Percentiles rank a stretch among this genome's conserved stretches.
phyloP scores from a whole-genome alignment of 148 eudicot genomes.

The Arctostaphylos glauca region DNA sequence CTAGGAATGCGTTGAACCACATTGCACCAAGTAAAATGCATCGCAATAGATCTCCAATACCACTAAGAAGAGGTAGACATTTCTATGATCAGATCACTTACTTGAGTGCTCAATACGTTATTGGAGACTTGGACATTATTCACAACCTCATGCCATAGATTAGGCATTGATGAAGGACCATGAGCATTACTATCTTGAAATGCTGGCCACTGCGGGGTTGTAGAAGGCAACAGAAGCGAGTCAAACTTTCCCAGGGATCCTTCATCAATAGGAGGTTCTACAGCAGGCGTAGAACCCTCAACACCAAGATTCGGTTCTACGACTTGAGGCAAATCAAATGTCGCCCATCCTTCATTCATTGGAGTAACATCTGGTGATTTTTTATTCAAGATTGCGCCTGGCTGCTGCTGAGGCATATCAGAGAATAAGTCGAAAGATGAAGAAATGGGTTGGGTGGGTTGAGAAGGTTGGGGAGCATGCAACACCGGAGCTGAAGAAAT shows the following conservation, averaged over 20 bases:
- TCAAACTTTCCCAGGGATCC: constrained; percentile 25
- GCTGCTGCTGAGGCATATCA: constrained; percentile 35
- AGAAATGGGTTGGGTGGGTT: constrained; percentile 30
- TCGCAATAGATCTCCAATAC: neutral
- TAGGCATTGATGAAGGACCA: constrained; percentile 34
- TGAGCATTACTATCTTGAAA: constrained; percentile 30
- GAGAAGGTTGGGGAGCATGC: constrained; percentile 27
- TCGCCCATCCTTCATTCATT: constrained; percentile 79
- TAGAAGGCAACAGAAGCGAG: constrained; percentile 23
- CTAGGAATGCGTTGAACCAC: constrained; percentile 2
- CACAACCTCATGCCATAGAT: constrained; percentile 41
- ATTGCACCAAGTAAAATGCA: neutral
- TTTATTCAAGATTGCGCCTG: constrained; percentile 24
- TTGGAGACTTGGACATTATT: constrained; percentile 32
- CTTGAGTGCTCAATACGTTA: constrained; percentile 43
- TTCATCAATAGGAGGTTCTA: constrained; percentile 28
- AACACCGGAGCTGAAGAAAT: constrained; percentile 36
- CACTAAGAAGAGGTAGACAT: neutral
- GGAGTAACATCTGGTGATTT: constrained; percentile 33
- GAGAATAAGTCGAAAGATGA: constrained; percentile 37
- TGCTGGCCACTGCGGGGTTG: constrained; percentile 40
- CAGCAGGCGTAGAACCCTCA: constrained; percentile 25
- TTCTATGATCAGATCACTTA: constrained; percentile 19
- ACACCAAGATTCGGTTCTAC: constrained; percentile 20
- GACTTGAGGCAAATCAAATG: constrained; percentile 63